A percentile compares a stretch with the other conserved stretches of the same genome.
These are phyloP conservation scores for Candida coquimbonensis DNA, from an alignment of 805 yeast genomes.

Conservation along the genomic window DNA sequence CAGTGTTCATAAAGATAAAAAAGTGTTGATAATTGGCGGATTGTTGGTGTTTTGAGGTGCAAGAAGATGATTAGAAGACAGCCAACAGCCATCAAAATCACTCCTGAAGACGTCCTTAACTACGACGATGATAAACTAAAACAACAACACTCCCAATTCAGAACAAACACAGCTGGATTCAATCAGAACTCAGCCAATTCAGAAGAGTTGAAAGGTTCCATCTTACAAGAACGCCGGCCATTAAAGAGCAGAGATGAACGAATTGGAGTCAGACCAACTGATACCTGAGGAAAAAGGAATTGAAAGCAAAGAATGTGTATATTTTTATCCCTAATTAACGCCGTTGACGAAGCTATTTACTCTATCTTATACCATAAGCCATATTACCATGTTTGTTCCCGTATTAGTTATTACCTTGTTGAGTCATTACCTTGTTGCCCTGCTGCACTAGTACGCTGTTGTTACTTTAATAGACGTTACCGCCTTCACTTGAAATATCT, in stretches of 20 bases:
- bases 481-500: constrained; percentile 17
- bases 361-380: neutral
- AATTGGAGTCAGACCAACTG: constrained; percentile 13
- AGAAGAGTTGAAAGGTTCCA: constrained; percentile 8
- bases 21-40: too few relatives aligned
- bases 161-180: neutral
- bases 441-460: too few relatives aligned
- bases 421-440: neutral
- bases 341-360: neutral
- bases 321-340: neutral
- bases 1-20: too few relatives aligned
- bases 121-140: constrained; percentile 24
- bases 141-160: constrained; percentile 2
- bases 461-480: too few relatives aligned
- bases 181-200: constrained; percentile 15
- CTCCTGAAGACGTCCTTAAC: constrained; percentile 55
- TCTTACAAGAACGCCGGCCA: constrained; percentile 1
- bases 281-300: neutral
- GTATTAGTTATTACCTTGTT: neutral
- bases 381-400: too few relatives aligned
- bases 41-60: neutral
- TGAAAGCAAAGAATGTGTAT: neutral
- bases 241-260: constrained; percentile 16
- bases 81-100: constrained; percentile 58
- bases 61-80: constrained; percentile 57